Percentiles rank a stretch among this genome's conserved stretches.
phyloP scores from a whole-genome alignment of 1,284 basidiomycete genomes.

The Ceratobasidium sp. region DNA sequence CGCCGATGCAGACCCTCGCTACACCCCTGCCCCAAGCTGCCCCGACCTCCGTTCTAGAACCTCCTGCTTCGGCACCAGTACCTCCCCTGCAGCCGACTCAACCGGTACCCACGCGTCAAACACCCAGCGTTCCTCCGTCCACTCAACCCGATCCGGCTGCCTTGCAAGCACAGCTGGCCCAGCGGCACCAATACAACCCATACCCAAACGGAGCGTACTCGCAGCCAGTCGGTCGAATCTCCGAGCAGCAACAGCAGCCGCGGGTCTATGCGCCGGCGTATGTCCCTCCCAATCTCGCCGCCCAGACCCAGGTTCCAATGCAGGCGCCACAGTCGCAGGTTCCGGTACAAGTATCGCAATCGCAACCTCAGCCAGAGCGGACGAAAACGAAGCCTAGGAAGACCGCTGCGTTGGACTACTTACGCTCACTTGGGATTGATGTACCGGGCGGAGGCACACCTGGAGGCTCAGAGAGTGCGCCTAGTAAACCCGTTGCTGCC shows the following conservation, averaged over 20 bases:
- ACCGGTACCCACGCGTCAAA: too few species aligned
- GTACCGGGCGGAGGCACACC: too few species aligned
- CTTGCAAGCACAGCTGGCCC: background rate
- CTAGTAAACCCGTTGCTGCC: background rate
- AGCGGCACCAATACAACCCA: background rate
- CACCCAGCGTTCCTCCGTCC: background rate
- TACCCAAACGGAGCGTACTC: background rate
- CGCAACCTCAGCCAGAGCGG: background rate
- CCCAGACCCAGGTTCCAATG: background rate
- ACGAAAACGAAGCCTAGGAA: slow-evolving; percentile 6
- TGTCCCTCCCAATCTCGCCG: background rate
- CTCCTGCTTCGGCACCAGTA: too few species aligned
- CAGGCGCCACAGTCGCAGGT: slow-evolving; percentile 8
- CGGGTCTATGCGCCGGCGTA: background rate
- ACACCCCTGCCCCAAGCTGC: too few species aligned
- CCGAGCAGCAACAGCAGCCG: background rate
- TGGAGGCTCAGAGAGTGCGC: background rate
- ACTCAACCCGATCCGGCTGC: background rate
- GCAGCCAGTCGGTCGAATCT: background rate
- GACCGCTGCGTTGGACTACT: slow-evolving; percentile 23
- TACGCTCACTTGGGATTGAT: slow-evolving; percentile 12
- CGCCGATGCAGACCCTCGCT: too few species aligned
- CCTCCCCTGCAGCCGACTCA: too few species aligned
- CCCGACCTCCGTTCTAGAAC: too few species aligned
- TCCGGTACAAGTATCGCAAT: background rate